These are phyloP conservation scores for Monosporascus sp. DNA, from an alignment of 2,329 filamentous ascomycete genomes.

Conservation along the genomic window DNA sequence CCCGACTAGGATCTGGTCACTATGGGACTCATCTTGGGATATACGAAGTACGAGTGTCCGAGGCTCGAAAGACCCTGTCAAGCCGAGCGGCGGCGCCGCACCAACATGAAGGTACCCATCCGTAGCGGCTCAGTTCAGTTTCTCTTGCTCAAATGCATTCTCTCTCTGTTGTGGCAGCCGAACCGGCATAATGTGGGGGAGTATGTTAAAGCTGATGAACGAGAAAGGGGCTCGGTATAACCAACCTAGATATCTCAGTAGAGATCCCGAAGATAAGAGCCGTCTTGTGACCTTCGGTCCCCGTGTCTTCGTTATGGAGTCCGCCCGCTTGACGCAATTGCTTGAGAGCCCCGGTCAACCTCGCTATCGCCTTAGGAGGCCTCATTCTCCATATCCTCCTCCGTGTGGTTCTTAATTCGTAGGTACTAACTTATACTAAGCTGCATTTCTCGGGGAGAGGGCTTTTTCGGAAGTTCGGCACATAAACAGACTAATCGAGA, in stretches of 20 bases:
- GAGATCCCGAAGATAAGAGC: too few relatives aligned
- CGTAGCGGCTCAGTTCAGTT: not conserved
- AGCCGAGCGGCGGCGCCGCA: not conserved
- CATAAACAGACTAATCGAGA: not conserved
- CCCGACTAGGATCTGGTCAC: not conserved
- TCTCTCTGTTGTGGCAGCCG: not conserved
- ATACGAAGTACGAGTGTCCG: not conserved
- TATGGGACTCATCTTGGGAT: not conserved
- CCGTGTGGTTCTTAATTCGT: not conserved
- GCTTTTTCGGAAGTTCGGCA: slow-evolving; percentile 1
- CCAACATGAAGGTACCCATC: not conserved
- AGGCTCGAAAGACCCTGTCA: not conserved
- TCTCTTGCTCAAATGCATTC: not conserved
- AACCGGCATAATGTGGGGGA: too few relatives aligned
- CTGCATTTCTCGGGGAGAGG: not conserved
- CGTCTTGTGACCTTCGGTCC: too few relatives aligned
- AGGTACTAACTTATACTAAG: not conserved
- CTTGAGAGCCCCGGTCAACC: not conserved
- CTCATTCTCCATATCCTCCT: not conserved
- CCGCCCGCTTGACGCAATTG: too few relatives aligned
- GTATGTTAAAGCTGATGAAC: too few relatives aligned
- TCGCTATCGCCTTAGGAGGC: not conserved
- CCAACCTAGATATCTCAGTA: too few relatives aligned
- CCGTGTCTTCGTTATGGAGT: too few relatives aligned
- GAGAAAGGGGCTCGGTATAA: too few relatives aligned